Percentiles rank a stretch among this genome's conserved stretches.
Conservation (phyloP, 805 yeast species). For the Pichia rugopelliculosa region DNA sequence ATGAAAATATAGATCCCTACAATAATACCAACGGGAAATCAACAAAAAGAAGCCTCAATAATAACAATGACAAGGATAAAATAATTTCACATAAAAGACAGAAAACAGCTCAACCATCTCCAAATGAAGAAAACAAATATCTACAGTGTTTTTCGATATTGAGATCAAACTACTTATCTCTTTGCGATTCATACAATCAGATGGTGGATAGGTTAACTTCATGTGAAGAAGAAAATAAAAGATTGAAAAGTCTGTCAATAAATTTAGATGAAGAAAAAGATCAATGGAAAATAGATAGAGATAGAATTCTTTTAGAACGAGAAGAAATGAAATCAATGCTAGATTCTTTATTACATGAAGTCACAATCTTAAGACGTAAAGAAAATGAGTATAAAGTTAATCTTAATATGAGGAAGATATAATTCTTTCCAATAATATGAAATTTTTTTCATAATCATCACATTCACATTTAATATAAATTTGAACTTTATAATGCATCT, state of each 20-base stretch:
- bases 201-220: constrained; percentile 9
- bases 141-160: constrained; percentile 20
- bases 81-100: background rate
- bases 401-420: constrained; percentile 1
- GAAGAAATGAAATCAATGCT: constrained; percentile 21
- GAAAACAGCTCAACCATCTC: background rate
- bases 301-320: constrained; percentile 17
- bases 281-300: constrained; percentile 15
- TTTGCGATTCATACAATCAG: constrained; percentile 19
- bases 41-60: background rate
- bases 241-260: background rate
- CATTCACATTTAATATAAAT: background rate
- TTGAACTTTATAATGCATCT: background rate
- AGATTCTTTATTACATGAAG: constrained; percentile 19
- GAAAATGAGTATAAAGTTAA: constrained; percentile 7
- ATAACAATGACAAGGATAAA: background rate
- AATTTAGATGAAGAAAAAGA: constrained; percentile 16
- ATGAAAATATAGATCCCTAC: background rate
- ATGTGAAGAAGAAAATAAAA: constrained; percentile 3
- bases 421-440: background rate
- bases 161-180: constrained; percentile 18
- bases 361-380: constrained; percentile 14
- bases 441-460: background rate
- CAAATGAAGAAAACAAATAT: constrained; percentile 13
- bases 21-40: background rate